Base-by-base conservation (phyloP, 139 green algal genomes). In the Pleodorina starrii region DNA sequence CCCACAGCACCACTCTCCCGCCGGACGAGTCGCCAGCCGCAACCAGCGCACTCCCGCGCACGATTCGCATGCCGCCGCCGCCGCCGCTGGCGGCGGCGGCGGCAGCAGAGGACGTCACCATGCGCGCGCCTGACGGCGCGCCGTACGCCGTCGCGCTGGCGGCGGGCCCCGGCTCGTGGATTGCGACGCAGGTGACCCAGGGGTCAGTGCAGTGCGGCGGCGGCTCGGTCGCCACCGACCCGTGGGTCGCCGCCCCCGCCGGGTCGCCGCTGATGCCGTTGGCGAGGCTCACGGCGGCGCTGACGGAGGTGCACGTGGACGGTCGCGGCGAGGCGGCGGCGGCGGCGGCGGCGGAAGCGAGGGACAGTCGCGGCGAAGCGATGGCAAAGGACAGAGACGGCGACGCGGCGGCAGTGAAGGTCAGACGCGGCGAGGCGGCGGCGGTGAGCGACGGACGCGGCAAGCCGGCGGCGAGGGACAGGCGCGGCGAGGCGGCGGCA, bases 1-100 rank as follows among this genome's bases (percentile, higher is more conserved):
- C 82, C 82, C 82, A 88, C 63, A 88, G 44, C 66, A 50, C 66
- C 63, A 88, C 82, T 6, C 46, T 32, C 6, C 63, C 63, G 66
- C 43, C n/a, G 19, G 32, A 44, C 2, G 44, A 51, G 32, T 51
- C 82, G 32, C 66, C 82, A 3, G 66, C 63, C 10, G 82, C 82
- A 25, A 88, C 0, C 63, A 88, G 44, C n/a, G 57, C 29, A 35
- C 66, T 88, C n/a, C 82, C 60, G 0, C 57, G 42, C 0, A 59
- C 40, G 11, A 86, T 80, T 36, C 12, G 0, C 50, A 84, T 17
- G 35, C 35, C 76, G 76, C 21, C 51, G 50, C 46, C 75, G n/a
- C 12, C 76, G 6, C 32, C 76, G 0, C 48, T 48, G 1, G 54
- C 38, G 23, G 38, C 80, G 21, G 80, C 59, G 21, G 40, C 80